phyloP scores from a whole-genome alignment of 768 basidiomycete species.

The Paxillus ammoniavirescens region DNA sequence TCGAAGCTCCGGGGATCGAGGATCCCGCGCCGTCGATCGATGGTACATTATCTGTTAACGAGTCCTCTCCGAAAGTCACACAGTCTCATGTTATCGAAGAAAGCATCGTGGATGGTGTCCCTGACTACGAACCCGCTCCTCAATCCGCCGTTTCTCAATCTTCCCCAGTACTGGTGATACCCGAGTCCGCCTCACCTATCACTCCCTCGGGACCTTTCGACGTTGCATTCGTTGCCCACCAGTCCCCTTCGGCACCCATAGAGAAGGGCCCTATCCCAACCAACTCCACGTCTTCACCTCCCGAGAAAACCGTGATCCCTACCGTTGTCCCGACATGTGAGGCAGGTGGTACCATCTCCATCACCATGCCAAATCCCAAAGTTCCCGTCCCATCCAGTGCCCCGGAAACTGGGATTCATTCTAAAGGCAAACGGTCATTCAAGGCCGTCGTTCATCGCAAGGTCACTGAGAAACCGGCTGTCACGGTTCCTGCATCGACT shows the following conservation, averaged over 20 bases:
- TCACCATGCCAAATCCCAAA: slow-evolving; percentile 3
- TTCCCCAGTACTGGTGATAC: background rate
- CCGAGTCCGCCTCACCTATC: background rate
- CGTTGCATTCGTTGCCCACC: background rate
- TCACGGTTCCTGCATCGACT: slow-evolving; percentile 16
- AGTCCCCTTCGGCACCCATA: background rate
- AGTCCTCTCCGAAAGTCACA: slow-evolving; percentile 3
- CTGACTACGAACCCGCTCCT: slow-evolving; percentile 16
- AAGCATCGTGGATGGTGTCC: slow-evolving; percentile 4
- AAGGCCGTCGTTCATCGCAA: slow-evolving; percentile 59
- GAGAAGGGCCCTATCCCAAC: background rate
- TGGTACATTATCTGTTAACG: background rate
- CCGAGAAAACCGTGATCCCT: slow-evolving; percentile 2
- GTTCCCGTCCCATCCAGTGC: background rate
- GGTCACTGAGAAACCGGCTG: slow-evolving; percentile 37
- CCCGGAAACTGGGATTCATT: background rate
- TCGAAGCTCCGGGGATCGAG: background rate
- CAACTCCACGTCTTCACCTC: background rate
- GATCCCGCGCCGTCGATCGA: background rate
- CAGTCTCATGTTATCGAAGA: background rate
- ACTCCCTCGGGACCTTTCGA: background rate
- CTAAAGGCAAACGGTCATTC: slow-evolving; percentile 35
- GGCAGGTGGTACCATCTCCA: background rate
- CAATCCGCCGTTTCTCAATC: slow-evolving; percentile 12
- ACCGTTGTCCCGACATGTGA: background rate